Evolutionary conservation across 768 basidiomycete species (phyloP).

Genomic region (Boletus edulis): DNA sequence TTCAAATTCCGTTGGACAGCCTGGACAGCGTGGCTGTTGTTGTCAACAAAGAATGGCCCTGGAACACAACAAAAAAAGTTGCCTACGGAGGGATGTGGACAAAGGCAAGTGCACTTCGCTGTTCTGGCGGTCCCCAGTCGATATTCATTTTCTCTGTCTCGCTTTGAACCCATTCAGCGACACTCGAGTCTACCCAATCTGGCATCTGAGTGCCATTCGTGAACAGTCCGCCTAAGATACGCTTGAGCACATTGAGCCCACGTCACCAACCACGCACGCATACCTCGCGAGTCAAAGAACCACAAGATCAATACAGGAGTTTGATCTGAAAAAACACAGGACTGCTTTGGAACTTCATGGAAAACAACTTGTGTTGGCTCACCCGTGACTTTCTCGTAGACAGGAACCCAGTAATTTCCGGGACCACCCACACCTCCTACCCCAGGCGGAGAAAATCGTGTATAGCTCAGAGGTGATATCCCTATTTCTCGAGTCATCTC

Average conservation of each 20-base stretch:
- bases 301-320: slow-evolving; percentile 59
- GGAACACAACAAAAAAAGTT: background rate
- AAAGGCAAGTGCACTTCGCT: slow-evolving; percentile 60
- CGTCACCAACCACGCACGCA: background rate
- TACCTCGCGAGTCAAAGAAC: slow-evolving; percentile 77
- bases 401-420: slow-evolving; percentile 78
- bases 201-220: slow-evolving; percentile 45
- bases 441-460: slow-evolving; percentile 54
- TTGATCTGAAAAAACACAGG: slow-evolving; percentile 23
- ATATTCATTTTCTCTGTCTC: slow-evolving; percentile 54
- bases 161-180: slow-evolving; percentile 56
- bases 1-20: slow-evolving; percentile 35
- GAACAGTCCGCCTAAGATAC: slow-evolving; percentile 45
- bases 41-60: background rate
- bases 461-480: slow-evolving; percentile 59
- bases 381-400: slow-evolving; percentile 42
- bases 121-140: slow-evolving; percentile 54
- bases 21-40: slow-evolving; percentile 27
- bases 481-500: slow-evolving; percentile 63
- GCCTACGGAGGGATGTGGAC: slow-evolving; percentile 75
- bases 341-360: background rate
- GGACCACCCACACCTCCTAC: slow-evolving; percentile 64
- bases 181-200: slow-evolving; percentile 68
- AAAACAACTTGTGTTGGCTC: background rate
- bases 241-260: slow-evolving; percentile 1